Base-by-base conservation (phyloP, 2,329 filamentous ascomycete genomes). In the Stachybotrys elegans region DNA sequence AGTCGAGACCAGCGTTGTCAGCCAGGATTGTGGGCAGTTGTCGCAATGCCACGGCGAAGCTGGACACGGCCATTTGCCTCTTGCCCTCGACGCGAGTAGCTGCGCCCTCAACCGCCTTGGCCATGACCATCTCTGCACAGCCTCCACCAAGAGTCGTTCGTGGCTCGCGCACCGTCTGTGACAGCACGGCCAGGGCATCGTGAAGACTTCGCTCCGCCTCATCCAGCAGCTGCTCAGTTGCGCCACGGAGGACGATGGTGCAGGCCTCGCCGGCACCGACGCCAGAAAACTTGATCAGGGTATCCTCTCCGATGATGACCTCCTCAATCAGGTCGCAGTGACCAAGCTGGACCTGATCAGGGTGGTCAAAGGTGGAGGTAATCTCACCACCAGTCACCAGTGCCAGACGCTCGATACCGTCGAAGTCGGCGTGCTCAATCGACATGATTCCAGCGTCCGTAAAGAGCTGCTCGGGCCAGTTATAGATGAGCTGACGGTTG, bases 381-480 rank as follows among this genome's bases (percentile, higher is more conserved):
- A 98, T 98, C 71, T 98, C 93, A 59, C 92, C 93, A 50, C 93
- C 93, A 6, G 93, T 98, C 36, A 98, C 93, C 41, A 98, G 76
- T 9, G 93, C 92, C 56, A 98, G 70, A 35, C 93, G 82, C 75
- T 98, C 93, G 54, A 98, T 94, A 52, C 93, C 93, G 63, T 98
- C 93, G 61, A 98, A 98, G 71, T 98, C 93, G 53, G 93, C 93
- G 66, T 98, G 93, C 73, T 98, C 93, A 57, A 98, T 98, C 22
- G 90, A 95, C 76, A 95, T 88, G 69, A 98, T 97, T 50, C 93
- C 93, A 7, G 91, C 92, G 66, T 98, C 93, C 27, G 92, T 90
- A 62, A 98, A 98, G 38, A 98, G 84, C 71, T 98, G 93, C 70
- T 98, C 93, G 6, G 93, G 93, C 93, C 93, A 98, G 78, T 98